phyloP scores from a whole-genome alignment of 2,329 filamentous ascomycete species.

The Ascochyta viciae-villosae region DNA sequence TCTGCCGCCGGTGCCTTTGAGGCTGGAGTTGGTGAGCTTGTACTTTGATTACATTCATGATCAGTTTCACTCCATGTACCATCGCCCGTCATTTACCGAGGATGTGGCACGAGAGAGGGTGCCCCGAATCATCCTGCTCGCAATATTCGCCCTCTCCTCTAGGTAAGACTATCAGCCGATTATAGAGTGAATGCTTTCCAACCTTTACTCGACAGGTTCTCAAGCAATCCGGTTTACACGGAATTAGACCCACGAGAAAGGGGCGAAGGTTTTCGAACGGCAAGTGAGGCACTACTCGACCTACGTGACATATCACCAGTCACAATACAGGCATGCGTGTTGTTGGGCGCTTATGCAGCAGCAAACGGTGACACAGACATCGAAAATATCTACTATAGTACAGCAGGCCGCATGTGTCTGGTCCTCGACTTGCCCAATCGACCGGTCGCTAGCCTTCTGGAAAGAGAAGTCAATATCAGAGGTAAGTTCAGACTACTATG shows the following conservation, averaged over 20 bases:
- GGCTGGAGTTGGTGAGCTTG: conserved; percentile 25
- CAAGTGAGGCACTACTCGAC: conserved; percentile 28
- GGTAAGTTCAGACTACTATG: conserved; percentile 2
- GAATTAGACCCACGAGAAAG: conserved; percentile 25
- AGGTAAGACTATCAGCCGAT: conserved; percentile 12
- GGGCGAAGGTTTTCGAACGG: conserved; percentile 25
- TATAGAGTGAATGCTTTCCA: neutral
- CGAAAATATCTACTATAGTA: conserved; percentile 34
- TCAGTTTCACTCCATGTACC: conserved; percentile 35
- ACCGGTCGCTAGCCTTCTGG: conserved; percentile 26
- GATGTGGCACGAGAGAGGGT: conserved; percentile 25
- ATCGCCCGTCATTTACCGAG: conserved; percentile 28
- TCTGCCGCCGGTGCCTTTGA: conserved; percentile 24
- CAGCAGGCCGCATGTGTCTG: conserved; percentile 31
- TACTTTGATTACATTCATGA: conserved; percentile 38
- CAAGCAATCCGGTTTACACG: conserved; percentile 20
- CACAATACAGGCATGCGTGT: conserved; percentile 28
- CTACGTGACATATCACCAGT: conserved; percentile 26
- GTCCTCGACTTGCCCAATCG: conserved; percentile 30
- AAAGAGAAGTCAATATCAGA: conserved; percentile 34
- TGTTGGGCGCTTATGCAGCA: conserved; percentile 33
- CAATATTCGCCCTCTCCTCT: conserved; percentile 30
- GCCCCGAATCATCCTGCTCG: conserved; percentile 26
- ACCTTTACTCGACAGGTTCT: conserved; percentile 17
- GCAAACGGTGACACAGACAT: conserved; percentile 33